Conservation (phyloP, 164 flowering plant species). For the Vitis rupestris region DNA sequence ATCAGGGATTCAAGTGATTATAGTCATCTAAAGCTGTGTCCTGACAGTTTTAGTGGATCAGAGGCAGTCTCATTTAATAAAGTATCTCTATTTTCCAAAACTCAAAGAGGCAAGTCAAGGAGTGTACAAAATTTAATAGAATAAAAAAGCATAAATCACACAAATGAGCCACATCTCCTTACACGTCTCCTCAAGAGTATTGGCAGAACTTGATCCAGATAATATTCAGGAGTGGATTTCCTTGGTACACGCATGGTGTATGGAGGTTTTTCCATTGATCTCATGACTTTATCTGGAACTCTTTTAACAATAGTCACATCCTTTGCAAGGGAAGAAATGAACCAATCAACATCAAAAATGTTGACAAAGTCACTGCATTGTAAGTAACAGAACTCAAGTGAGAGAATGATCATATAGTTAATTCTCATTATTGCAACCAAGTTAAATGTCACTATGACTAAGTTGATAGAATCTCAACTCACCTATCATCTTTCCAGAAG, state of each 20-base stretch:
- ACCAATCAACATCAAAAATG: constrained; percentile 93
- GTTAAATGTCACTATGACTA: not conserved
- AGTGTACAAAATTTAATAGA: too few species aligned
- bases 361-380: constrained; percentile 79
- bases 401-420: constrained; percentile 7
- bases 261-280: constrained; percentile 93
- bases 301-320: constrained; percentile 81
- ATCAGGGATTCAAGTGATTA: not conserved
- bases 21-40: not conserved
- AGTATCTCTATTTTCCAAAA: too few species aligned
- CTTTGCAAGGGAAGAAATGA: constrained; percentile 84
- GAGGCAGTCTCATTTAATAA: too few species aligned
- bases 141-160: constrained; percentile 2
- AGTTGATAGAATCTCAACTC: constrained; percentile 16
- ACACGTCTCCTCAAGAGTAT: constrained; percentile 85
- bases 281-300: constrained; percentile 85
- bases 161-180: constrained; percentile 25
- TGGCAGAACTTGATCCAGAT: constrained; percentile 92
- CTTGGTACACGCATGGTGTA: constrained; percentile 98
- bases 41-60: not conserved
- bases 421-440: not conserved
- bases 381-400: constrained; percentile 8
- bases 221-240: constrained; percentile 85
- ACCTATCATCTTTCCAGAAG: constrained; percentile 98
- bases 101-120: too few species aligned